Evolutionary conservation across 176 grass and related monocot genomes (phyloP).

Genomic region (Alopecurus myosuroides): DNA sequence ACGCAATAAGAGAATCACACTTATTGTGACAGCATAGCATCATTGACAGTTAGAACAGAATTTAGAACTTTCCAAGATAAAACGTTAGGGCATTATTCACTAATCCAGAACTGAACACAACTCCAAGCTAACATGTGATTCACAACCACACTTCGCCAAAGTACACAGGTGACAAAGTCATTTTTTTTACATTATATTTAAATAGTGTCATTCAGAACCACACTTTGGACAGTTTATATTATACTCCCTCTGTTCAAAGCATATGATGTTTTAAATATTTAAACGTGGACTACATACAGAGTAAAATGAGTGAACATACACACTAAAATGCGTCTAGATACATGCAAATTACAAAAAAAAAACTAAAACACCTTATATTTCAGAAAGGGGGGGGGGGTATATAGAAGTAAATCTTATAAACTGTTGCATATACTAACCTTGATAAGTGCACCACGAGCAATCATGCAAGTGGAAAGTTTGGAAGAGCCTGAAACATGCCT

Average conservation of each 20-base stretch:
- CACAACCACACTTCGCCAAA: neutral
- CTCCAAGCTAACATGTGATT: neutral
- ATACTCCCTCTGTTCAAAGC: too few relatives aligned
- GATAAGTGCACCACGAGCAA: slow-evolving; percentile 78
- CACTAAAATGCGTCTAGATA: too few relatives aligned
- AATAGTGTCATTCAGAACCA: too few relatives aligned
- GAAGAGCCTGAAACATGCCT: slow-evolving; percentile 45
- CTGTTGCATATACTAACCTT: slow-evolving; percentile 51
- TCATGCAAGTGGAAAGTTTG: slow-evolving; percentile 64
- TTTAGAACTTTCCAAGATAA: neutral
- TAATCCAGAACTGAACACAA: neutral
- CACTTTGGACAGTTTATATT: too few relatives aligned
- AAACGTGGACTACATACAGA: too few relatives aligned
- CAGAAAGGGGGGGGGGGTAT: too few relatives aligned
- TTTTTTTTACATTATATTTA: neutral
- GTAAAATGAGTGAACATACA: too few relatives aligned
- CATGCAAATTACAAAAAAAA: too few relatives aligned
- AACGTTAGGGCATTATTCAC: neutral
- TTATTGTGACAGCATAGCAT: neutral
- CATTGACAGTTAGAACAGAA: neutral
- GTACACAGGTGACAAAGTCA: neutral
- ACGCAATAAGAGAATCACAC: neutral
- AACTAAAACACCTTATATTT: too few relatives aligned
- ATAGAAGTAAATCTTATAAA: neutral
- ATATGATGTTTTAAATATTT: too few relatives aligned